Percentiles rank a stretch among this genome's conserved stretches.
These are phyloP conservation scores for Talaromyces sp. DNA, from an alignment of 2,329 filamentous ascomycete genomes.

Conservation along the genomic window DNA sequence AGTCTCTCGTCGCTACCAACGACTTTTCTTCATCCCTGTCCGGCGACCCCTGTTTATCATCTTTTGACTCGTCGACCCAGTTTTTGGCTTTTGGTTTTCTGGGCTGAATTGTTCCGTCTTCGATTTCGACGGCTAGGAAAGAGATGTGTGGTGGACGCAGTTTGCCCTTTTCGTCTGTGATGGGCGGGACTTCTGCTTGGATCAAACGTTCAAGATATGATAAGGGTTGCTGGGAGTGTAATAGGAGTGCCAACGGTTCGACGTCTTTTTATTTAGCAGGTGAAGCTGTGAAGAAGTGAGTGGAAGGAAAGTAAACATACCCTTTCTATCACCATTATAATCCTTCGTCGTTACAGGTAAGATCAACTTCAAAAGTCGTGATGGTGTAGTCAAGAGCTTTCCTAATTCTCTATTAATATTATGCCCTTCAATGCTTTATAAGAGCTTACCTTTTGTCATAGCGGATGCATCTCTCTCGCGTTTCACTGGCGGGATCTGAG, in stretches of 20 bases:
- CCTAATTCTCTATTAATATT: slow-evolving; percentile 44
- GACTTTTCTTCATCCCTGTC: slow-evolving; percentile 35
- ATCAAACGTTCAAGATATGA: slow-evolving; percentile 87
- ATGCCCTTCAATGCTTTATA: not conserved
- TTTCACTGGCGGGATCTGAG: slow-evolving; percentile 56
- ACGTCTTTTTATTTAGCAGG: slow-evolving; percentile 47
- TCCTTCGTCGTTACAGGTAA: slow-evolving; percentile 67
- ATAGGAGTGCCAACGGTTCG: slow-evolving; percentile 78
- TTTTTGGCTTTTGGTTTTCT: slow-evolving; percentile 19
- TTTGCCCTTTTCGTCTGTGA: slow-evolving; percentile 59
- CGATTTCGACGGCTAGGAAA: slow-evolving; percentile 75
- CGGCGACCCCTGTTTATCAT: slow-evolving; percentile 42
- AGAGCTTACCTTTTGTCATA: slow-evolving; percentile 61
- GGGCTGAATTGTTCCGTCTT: slow-evolving; percentile 54
- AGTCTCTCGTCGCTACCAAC: slow-evolving; percentile 28
- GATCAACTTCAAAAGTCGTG: slow-evolving; percentile 74
- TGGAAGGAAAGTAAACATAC: slow-evolving; percentile 20
- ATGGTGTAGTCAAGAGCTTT: slow-evolving; percentile 76
- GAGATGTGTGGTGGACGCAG: slow-evolving; percentile 70
- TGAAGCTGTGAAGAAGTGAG: not conserved
- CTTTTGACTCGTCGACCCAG: slow-evolving; percentile 15
- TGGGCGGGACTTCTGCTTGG: slow-evolving; percentile 75
- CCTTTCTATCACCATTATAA: slow-evolving; percentile 54
- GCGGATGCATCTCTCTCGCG: slow-evolving; percentile 49
- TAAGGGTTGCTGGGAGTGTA: slow-evolving; percentile 86